Base-by-base conservation (phyloP, 2,329 filamentous ascomycete species). In the Paraphaeosphaeria sporulosa region DNA sequence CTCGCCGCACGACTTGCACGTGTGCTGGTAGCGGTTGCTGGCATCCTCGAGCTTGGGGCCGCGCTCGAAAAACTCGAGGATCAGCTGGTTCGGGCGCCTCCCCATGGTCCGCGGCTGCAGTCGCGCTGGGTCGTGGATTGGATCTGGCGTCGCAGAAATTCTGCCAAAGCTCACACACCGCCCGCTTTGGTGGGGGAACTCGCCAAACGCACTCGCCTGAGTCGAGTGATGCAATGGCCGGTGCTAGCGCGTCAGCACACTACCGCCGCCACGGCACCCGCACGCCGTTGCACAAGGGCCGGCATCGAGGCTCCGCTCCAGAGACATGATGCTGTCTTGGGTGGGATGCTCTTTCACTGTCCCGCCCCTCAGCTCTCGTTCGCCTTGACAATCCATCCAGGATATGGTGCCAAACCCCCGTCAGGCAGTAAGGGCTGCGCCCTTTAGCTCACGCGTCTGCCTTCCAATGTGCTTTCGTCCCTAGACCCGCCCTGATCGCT, bases 11-110 rank as follows among this genome's bases (percentile, higher is more conserved):
- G 89, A 85, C 78, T 91, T 94, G 86, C 93, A 97, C 13, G 91
- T 95, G 75, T 97, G 92, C 70, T 92, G 89, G 75, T 97, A 97
- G 60, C 94, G 88, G 78, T 96, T 97, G 82, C 92, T 95, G 65
- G 91, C 90, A 80, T 97, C 93, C 74, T 90, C 88, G 71, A 97
- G 86, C 80, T 97, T 97, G 42, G 88, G 86, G 10, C 94, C 94
- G 68, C 93, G 88, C 76, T 92, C 88, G 78, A 97, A 97, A 83
- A 93, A 95, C 79, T 94, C 89, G 77, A 92, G 85, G 76, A 97
- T 94, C 69, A 96, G 84, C 70, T 89, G 88, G 79, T 95, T 94
- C 66, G 92, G 92, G 80, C 90, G 90, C 75, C 92, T 87, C 76
- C 92, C 92, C 92, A 94, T 94, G 63, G 25, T 40, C 38, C 25